These are phyloP conservation scores for Wickerhamomyces sp. DNA, from an alignment of 1,139 yeast genomes.

Conservation along the genomic window DNA sequence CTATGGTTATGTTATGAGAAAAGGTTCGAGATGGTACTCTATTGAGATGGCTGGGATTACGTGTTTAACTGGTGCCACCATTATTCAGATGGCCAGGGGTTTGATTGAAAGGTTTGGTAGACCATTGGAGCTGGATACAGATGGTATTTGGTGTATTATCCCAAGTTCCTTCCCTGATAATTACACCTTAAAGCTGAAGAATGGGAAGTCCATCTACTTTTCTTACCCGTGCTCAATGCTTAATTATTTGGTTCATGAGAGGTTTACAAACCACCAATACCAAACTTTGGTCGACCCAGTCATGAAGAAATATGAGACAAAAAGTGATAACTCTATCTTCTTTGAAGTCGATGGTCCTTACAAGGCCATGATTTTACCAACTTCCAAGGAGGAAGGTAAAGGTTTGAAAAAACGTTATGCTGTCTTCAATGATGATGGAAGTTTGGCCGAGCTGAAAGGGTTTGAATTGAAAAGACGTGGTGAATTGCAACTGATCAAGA, in stretches of 20 bases:
- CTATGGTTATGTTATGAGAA: conserved; percentile 98
- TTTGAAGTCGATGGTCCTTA: conserved; percentile 99
- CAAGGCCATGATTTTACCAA: conserved; percentile 94
- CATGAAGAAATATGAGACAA: conserved; percentile 64
- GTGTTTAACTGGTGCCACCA: conserved; percentile 95
- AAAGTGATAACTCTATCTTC: conserved; percentile 89
- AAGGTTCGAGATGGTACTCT: conserved; percentile 98
- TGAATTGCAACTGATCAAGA: conserved; percentile 87
- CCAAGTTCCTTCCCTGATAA: conserved; percentile 94
- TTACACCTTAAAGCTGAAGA: conserved; percentile 60
- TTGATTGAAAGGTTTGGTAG: conserved; percentile 94
- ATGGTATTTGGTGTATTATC: conserved; percentile 98
- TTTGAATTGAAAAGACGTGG: conserved; percentile 97
- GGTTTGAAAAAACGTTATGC: conserved; percentile 96
- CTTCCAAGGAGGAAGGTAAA: conserved; percentile 96
- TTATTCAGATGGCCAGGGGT: conserved; percentile 93
- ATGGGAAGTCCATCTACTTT: conserved; percentile 71
- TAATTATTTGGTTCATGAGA: conserved; percentile 85
- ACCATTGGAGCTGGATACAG: conserved; percentile 95
- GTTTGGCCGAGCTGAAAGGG: conserved; percentile 93
- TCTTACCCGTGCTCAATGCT: conserved; percentile 97
- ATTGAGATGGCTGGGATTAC: conserved; percentile 99
- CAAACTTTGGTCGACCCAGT: conserved; percentile 77
- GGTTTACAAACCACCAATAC: conserved; percentile 91
- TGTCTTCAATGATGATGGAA: conserved; percentile 91